phyloP scores from a whole-genome alignment of 345 rosid species.

The Eutrema heterophyllum region DNA sequence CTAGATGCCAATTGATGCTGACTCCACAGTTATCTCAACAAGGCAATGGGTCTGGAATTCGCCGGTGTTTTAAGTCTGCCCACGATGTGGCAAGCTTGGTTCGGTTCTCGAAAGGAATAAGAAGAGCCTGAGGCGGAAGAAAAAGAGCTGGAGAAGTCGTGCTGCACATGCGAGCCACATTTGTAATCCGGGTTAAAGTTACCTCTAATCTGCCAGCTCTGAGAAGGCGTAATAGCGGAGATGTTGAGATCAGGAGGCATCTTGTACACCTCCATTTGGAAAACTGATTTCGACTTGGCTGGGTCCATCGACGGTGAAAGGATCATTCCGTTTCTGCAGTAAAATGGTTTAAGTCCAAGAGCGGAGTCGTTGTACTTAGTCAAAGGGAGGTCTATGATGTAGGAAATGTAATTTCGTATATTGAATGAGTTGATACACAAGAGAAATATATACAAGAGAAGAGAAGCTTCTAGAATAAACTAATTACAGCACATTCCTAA shows the following conservation, averaged over 20 bases:
- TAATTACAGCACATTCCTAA: too few relatives aligned
- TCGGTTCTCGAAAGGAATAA: constrained; percentile 82
- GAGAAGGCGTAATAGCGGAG: constrained; percentile 63
- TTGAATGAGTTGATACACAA: too few relatives aligned
- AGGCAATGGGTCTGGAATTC: constrained; percentile 71
- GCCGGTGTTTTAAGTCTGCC: constrained; percentile 55
- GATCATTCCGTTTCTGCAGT: constrained; percentile 89
- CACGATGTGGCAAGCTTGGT: constrained; percentile 55
- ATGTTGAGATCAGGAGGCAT: constrained; percentile 89
- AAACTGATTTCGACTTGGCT: constrained; percentile 67
- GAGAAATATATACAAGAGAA: too few relatives aligned
- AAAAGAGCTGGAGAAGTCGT: constrained; percentile 62
- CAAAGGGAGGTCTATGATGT: constrained; percentile 80
- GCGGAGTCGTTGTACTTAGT: constrained; percentile 72
- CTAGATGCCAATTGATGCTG: constrained; percentile 85
- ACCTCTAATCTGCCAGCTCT: constrained; percentile 81
- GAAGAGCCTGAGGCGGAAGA: constrained; percentile 79
- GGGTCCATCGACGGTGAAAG: constrained; percentile 82
- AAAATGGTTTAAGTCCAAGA: constrained; percentile 60
- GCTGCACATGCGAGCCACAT: constrained; percentile 69
- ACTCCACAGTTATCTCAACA: constrained; percentile 93
- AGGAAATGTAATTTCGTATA: too few relatives aligned
- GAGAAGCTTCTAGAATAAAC: too few relatives aligned
- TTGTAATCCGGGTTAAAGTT: constrained; percentile 74
- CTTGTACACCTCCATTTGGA: constrained; percentile 81